A percentile compares a stretch with the other conserved stretches of the same genome.
These are phyloP conservation scores for Tylopilus orsonianus DNA, from an alignment of 1,284 basidiomycete genomes.

Conservation along the genomic window DNA sequence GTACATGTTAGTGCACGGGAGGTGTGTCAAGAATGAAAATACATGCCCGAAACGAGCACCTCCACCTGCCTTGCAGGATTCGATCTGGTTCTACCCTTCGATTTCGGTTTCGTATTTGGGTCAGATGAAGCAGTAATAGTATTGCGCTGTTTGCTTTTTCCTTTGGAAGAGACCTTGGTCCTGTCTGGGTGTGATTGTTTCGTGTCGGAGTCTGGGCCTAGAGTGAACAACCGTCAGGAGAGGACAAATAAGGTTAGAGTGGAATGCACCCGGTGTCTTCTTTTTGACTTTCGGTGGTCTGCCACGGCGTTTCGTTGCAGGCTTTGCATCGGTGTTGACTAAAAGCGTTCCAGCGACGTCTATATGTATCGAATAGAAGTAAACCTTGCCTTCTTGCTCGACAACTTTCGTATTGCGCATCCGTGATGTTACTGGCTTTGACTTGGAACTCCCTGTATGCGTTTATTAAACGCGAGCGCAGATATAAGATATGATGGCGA, in stretches of 20 bases:
- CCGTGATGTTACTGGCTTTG: constrained; percentile 8
- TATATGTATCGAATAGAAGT: too few species aligned
- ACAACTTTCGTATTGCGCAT: constrained; percentile 20
- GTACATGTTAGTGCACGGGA: not conserved
- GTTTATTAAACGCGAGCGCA: not conserved
- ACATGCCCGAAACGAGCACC: constrained; percentile 17
- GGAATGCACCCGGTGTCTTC: constrained; percentile 7
- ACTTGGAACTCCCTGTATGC: constrained; percentile 15
- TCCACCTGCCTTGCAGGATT: constrained; percentile 9
- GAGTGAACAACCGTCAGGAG: not conserved
- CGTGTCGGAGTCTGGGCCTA: constrained; percentile 3
- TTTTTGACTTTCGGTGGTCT: constrained; percentile 13
- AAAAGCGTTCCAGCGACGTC: too few species aligned
- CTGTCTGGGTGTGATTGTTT: constrained; percentile 1
- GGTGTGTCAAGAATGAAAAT: not conserved
- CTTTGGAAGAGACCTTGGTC: constrained; percentile 12
- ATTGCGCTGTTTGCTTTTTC: constrained; percentile 8
- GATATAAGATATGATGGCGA: not conserved
- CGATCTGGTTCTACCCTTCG: constrained; percentile 9
- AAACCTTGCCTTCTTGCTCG: constrained; percentile 10
- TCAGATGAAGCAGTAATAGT: constrained; percentile 2
- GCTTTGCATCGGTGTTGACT: not conserved
- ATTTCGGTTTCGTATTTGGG: constrained; percentile 3
- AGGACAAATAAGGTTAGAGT: not conserved
- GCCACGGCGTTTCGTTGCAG: constrained; percentile 20